phyloP scores from a whole-genome alignment of 768 basidiomycete species.

The Roridomyces roridus region DNA sequence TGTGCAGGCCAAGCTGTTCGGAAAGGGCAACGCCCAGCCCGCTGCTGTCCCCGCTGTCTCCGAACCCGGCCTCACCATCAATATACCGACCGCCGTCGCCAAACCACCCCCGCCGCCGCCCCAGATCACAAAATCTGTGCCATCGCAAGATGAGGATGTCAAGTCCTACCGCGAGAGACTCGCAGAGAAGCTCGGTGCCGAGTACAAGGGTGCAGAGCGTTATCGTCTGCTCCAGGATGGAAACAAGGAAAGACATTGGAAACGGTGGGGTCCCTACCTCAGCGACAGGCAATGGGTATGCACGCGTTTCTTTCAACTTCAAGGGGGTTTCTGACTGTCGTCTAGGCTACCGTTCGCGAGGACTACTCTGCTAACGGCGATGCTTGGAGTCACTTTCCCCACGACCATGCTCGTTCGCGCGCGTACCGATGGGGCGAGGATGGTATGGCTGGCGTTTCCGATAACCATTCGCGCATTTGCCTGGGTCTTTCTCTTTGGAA shows the following conservation, averaged over 20 bases:
- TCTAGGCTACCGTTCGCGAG: slow-evolving; percentile 95
- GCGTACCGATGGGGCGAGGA: slow-evolving; percentile 99
- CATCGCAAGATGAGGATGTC: slow-evolving; percentile 33
- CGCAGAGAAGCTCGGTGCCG: slow-evolving; percentile 62
- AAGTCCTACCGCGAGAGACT: slow-evolving; percentile 69
- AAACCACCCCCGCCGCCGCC: slow-evolving; percentile 50
- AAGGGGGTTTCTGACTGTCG: slow-evolving; percentile 1
- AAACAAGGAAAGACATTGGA: slow-evolving; percentile 89
- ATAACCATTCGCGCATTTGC: slow-evolving; percentile 95
- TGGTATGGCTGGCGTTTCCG: slow-evolving; percentile 95
- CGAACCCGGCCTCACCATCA: slow-evolving; percentile 59
- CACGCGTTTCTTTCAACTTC: slow-evolving; percentile 9
- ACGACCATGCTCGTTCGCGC: slow-evolving; percentile 90
- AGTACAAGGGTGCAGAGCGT: slow-evolving; percentile 85
- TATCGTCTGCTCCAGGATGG: slow-evolving; percentile 86
- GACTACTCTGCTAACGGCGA: slow-evolving; percentile 98
- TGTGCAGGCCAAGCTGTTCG: slow-evolving; percentile 78
- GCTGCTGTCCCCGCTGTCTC: slow-evolving; percentile 17
- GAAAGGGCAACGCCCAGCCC: slow-evolving; percentile 22
- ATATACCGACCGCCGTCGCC: slow-evolving; percentile 64
- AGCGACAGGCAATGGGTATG: slow-evolving; percentile 97
- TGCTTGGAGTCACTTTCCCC: slow-evolving; percentile 95
- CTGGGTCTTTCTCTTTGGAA: slow-evolving; percentile 95
- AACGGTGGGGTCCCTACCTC: slow-evolving; percentile 98
- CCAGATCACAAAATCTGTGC: slow-evolving; percentile 56